These are phyloP conservation scores for Curvularia sp. DNA, from an alignment of 2,329 filamentous ascomycete genomes.

Conservation along the genomic window DNA sequence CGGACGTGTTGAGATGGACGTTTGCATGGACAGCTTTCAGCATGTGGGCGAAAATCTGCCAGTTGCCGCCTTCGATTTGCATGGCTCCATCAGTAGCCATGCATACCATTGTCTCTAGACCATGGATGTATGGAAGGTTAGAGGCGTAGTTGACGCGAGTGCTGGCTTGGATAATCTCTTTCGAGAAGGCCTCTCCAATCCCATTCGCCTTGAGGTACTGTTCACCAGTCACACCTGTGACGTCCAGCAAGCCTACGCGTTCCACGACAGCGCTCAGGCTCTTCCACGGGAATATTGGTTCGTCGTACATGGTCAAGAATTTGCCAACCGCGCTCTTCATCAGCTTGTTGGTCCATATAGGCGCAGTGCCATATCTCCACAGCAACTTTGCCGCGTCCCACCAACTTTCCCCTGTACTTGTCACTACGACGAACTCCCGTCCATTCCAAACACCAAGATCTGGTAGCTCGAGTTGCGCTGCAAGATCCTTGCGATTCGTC, in stretches of 20 bases:
- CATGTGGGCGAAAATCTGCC: slow-evolving; percentile 91
- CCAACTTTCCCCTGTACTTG: slow-evolving; percentile 70
- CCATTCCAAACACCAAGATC: slow-evolving; percentile 87
- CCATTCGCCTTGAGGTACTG: slow-evolving; percentile 73
- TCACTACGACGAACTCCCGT: slow-evolving; percentile 71
- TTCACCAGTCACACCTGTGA: slow-evolving; percentile 75
- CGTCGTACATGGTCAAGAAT: slow-evolving; percentile 82
- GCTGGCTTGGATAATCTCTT: slow-evolving; percentile 84
- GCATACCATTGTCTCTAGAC: slow-evolving; percentile 87
- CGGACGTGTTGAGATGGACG: slow-evolving; percentile 71
- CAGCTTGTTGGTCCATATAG: slow-evolving; percentile 74
- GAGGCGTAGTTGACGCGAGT: slow-evolving; percentile 96
- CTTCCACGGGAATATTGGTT: slow-evolving; percentile 82
- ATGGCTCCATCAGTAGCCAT: slow-evolving; percentile 88
- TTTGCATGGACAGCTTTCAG: slow-evolving; percentile 67
- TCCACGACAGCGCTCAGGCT: slow-evolving; percentile 74
- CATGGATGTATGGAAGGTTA: slow-evolving; percentile 85
- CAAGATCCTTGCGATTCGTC: slow-evolving; percentile 50
- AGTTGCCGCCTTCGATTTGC: slow-evolving; percentile 84
- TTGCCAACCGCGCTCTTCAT: slow-evolving; percentile 74
- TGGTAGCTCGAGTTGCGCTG: slow-evolving; percentile 31
- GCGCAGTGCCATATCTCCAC: slow-evolving; percentile 85
- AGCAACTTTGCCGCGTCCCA: slow-evolving; percentile 81
- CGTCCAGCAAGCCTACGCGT: slow-evolving; percentile 70
- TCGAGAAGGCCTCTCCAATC: slow-evolving; percentile 71